Evolutionary conservation across 305 asterid species (phyloP), one percentile per base, ranked within the genome.

Genomic region (Withania somnifera): DNA sequence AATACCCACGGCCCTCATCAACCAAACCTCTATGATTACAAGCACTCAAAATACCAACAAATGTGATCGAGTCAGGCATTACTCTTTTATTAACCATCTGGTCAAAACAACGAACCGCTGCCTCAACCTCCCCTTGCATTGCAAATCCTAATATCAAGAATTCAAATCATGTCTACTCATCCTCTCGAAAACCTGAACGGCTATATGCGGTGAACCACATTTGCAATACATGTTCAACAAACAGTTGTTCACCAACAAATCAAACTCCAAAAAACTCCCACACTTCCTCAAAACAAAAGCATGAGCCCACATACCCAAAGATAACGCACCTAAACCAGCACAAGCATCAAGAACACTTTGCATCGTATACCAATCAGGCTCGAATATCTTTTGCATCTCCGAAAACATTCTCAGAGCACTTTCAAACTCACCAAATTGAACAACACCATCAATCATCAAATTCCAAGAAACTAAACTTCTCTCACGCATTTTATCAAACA

Each of bases 391-490:
- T 63, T 79, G 87, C 97, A 91, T 91, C 88, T 89, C 90, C 20
- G 50, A 63, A 81, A 91, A 92, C 90, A 83, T 76, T 76, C 79
- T 82, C 90, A 95, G 84, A 1, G 91, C 90, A 61, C 87, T 88
- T 11, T 88, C 90, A 84, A 88, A 95, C 87, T 91, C 95, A 69
- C 93, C 93, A 75, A 85, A 24, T 83, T 87, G 91, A 79, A 90
- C 97, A 13, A 93, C 87, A 20, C 88, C 95, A 81, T 95, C 92
- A 32, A 95, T 84, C 87, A 92, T 88, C 58, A 85, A 89, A 38
- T 93, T 93, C 97, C 97, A 93, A 1, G 97, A 93, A 50, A 94
- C 98, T 69, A 81, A 45, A 85, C 92, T 94, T 86, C 90, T 86
- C 4, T 90, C 91, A 10, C 85, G 86, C 97, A 94, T 93, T 91